phyloP scores from a whole-genome alignment of 768 basidiomycete genomes.

The Leucogyrophana mollusca region DNA sequence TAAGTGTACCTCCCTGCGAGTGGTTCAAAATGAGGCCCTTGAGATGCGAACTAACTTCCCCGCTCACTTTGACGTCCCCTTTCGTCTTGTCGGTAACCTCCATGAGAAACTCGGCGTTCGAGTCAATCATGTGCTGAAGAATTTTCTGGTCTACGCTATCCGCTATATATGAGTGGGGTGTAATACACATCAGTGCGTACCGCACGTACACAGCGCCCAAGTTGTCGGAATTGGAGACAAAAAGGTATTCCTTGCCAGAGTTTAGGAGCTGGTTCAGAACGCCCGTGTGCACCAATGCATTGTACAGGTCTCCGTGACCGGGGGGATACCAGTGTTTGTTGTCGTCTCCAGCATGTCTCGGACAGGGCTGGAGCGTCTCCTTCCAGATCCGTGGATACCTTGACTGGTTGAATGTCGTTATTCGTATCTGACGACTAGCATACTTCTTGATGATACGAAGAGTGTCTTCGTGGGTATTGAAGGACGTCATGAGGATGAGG shows the following conservation, averaged over 20 bases:
- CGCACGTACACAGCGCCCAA: conserved; percentile 81
- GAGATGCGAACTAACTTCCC: not conserved
- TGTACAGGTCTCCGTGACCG: conserved; percentile 96
- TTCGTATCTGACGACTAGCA: conserved; percentile 90
- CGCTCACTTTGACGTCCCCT: conserved; percentile 60
- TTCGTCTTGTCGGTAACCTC: conserved; percentile 98
- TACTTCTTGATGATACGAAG: conserved; percentile 97
- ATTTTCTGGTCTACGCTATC: conserved; percentile 78
- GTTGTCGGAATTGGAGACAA: conserved; percentile 97
- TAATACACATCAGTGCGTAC: conserved; percentile 1
- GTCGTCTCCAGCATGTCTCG: conserved; percentile 74
- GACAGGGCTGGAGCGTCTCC: conserved; percentile 84
- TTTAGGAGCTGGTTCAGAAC: conserved; percentile 86
- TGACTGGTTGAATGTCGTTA: conserved; percentile 91
- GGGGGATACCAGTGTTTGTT: conserved; percentile 96
- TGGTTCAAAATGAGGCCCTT: not conserved
- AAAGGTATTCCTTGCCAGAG: conserved; percentile 95
- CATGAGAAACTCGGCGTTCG: conserved; percentile 85
- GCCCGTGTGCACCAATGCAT: conserved; percentile 87
- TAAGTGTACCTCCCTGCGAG: conserved; percentile 75
- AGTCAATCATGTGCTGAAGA: conserved; percentile 82
- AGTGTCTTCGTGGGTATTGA: conserved; percentile 97
- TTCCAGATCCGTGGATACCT: conserved; percentile 91
- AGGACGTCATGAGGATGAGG: conserved; percentile 98
- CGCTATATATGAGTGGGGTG: conserved; percentile 5